These are phyloP conservation scores for Kockovaella imperatae DNA, from an alignment of 768 basidiomycete genomes.

Conservation along the genomic window DNA sequence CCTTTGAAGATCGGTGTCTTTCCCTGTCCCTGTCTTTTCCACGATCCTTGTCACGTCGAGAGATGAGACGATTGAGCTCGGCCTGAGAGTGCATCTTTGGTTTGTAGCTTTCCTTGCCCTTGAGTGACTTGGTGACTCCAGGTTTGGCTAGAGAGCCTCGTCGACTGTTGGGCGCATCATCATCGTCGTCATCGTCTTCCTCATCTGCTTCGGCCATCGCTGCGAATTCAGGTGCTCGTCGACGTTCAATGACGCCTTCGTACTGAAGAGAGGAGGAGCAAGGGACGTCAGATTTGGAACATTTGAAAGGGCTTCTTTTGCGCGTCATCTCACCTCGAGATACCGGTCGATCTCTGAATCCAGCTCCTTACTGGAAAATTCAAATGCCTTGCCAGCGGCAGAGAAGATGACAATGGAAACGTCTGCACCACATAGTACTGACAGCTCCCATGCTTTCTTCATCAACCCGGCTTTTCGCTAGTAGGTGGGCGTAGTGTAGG, in stretches of 20 bases:
- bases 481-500: too few species aligned
- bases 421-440: slow-evolving; percentile 42
- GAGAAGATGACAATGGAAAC: slow-evolving; percentile 43
- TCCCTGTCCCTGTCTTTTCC: slow-evolving; percentile 6
- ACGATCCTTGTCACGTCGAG: slow-evolving; percentile 2
- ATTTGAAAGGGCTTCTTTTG: neutral
- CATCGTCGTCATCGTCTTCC: slow-evolving; percentile 39
- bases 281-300: neutral
- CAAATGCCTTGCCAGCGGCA: slow-evolving; percentile 37
- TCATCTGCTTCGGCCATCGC: slow-evolving; percentile 38
- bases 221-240: slow-evolving; percentile 40
- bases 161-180: slow-evolving; percentile 2
- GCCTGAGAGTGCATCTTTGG: slow-evolving; percentile 5
- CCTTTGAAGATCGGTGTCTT: slow-evolving; percentile 7
- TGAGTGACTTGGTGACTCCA: slow-evolving; percentile 19
- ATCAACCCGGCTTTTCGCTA: slow-evolving; percentile 44
- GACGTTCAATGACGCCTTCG: slow-evolving; percentile 40
- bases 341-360: slow-evolving; percentile 39
- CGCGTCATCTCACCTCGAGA: slow-evolving; percentile 27
- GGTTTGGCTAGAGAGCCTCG: slow-evolving; percentile 4
- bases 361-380: slow-evolving; percentile 40
- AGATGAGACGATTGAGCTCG: slow-evolving; percentile 2
- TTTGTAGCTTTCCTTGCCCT: slow-evolving; percentile 37
- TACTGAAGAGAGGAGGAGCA: slow-evolving; percentile 20
- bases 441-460: slow-evolving; percentile 46